Evolutionary conservation across 768 basidiomycete genomes (phyloP), one percentile per base, ranked within the genome.

Genomic region (Termitomyces sp.): DNA sequence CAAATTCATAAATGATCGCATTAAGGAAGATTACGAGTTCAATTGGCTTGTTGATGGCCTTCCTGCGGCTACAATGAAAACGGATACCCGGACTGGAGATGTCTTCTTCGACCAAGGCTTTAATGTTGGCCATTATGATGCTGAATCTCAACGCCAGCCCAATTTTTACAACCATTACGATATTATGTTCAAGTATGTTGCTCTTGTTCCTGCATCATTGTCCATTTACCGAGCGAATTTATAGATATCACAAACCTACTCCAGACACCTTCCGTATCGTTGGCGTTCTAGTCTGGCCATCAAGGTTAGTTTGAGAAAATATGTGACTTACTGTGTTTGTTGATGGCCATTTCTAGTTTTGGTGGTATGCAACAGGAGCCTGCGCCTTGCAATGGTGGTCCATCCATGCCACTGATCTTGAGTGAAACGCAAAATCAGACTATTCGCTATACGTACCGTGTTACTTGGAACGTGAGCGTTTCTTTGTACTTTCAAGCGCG

Each of bases 1-100:
- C 12, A 87, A 83, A 66, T 97, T 97, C 71, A 88, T 98, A 68
- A 95, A 96, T 64, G 86, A 91, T 57, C 88, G 94, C 54, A 94
- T 97, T 69, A 80, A 82, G 47, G 95, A 98, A 70, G 91, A 93
- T 68, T 97, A 98, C 67, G 91, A 92, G 1, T 76, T 97, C 56
- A 97, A 97, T 67, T 96, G 95, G 89, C 86, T 98, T 35, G 77
- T 98, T 43, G 96, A 98, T 66, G 95, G 95, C 13, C 80, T 98
- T 32, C 96, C 95, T 2, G 92, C 91, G 6, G 92, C 93, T 16
- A 94, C 97, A 74, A 91, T 93, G 89, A 95, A 93, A 73, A 74
- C 79, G 38, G 94, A 97, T 69, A 67, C 76, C 48, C 82, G 88
- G 65, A 92, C 84, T 3, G 82, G 85, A n/a, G 93, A 96, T 41